Conservation (phyloP, 495 filamentous ascomycete genomes). For the Talaromyces ruber region DNA sequence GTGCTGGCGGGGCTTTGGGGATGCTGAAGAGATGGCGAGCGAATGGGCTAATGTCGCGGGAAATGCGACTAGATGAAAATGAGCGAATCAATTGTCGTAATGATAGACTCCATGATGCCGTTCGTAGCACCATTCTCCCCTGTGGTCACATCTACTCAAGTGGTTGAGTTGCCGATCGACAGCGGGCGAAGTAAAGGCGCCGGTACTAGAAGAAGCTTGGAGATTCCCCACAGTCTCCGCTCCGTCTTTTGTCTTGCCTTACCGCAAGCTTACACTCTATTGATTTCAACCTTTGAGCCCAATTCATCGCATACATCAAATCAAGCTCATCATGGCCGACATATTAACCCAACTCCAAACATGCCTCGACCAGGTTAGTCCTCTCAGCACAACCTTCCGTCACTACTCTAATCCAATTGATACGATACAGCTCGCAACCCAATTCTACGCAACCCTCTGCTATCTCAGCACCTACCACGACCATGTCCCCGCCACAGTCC, state of each 20-base stretch:
- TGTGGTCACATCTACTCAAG: not conserved
- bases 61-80: constrained; percentile 11
- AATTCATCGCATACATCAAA: not conserved
- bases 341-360: constrained; percentile 91
- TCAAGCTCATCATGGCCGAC: constrained; percentile 61
- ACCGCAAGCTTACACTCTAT: constrained; percentile 1
- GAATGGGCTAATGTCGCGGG: constrained; percentile 21
- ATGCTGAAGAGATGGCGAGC: constrained; percentile 34
- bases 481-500: constrained; percentile 53
- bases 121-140: not conserved
- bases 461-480: constrained; percentile 80
- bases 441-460: constrained; percentile 80
- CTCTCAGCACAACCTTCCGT: not conserved
- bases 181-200: not conserved
- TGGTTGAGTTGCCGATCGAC: not conserved
- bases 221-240: not conserved
- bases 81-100: constrained; percentile 2
- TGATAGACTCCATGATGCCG: not conserved
- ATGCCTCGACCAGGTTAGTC: constrained; percentile 74
- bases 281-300: not conserved
- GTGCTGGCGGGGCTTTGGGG: constrained; percentile 29
- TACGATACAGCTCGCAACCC: constrained; percentile 70
- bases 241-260: constrained; percentile 3
- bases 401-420: constrained; percentile 1
- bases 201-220: not conserved